Evolutionary conservation across 1,284 basidiomycete species (phyloP), one percentile per base, ranked within the genome.

Genomic region (Cystobasidium slooffiae): DNA sequence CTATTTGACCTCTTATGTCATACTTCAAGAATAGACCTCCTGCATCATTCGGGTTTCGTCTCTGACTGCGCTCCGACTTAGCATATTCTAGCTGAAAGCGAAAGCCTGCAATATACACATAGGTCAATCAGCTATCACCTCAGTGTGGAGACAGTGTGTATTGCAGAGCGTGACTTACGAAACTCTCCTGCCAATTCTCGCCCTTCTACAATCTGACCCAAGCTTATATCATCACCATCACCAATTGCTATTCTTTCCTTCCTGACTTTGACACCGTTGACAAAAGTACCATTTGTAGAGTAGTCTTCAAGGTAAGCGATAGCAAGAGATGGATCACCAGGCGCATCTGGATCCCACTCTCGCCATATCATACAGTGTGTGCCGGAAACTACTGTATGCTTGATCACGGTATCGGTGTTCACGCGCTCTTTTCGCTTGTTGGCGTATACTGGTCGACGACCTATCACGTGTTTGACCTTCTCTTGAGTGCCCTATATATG

Each of bases 1-100:
- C 91, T 9, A 93, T 77, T 68, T 79, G 77, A 47, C 79, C 78
- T 9, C 75, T 41, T n/a, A 80, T 74, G 58, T 80, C 78, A 72
- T 80, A 80, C 55, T 65, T 67, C 14, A 31, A 31, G 52, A 75
- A 72, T 16, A 80, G 68, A 10, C 77, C 78, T 44, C 76, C 66
- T 52, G 73, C 77, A 37, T 76, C 72, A 6, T 65, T 20, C 20
- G 74, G 74, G 37, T 65, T 43, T 12, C 53, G 16, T 37, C 49
- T 39, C 56, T 67, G 62, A 43, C 39, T 39, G 39, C 72, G 9
- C 31, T 47, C 46, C 16, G 64, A 31, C 22, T 66, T 56, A 6
- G 24, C n/a, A 31, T 41, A 51, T 66, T 66, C 64, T 6, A 66
- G 64, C 51, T 66, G 64, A 22, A 74, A 74, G 44, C 65, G 53